These are phyloP conservation scores for Fraxinus quadrangulata DNA, from an alignment of 257 asterid species.

Conservation along the genomic window DNA sequence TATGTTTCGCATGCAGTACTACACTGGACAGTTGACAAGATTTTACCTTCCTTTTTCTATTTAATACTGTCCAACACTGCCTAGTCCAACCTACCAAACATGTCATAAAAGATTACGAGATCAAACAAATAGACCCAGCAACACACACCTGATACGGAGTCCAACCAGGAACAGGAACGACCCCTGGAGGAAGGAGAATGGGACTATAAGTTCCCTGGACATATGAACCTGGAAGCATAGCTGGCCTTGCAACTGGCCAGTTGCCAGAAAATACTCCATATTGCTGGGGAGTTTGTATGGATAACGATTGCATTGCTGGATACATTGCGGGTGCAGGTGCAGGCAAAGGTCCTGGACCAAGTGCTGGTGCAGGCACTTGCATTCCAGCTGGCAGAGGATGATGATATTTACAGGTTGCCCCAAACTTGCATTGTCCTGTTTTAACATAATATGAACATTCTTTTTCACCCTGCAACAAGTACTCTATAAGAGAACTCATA, in stretches of 20 bases:
- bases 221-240: conserved; percentile 73
- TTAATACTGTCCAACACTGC: neutral
- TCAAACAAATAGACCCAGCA: conserved; percentile 24
- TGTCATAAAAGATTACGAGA: neutral
- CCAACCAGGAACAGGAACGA: conserved; percentile 86
- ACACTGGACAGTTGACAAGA: neutral
- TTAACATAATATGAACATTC: conserved; percentile 84
- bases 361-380: conserved; percentile 48
- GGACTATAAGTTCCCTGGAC: conserved; percentile 80
- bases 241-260: conserved; percentile 80
- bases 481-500: conserved; percentile 29
- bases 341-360: conserved; percentile 55
- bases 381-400: conserved; percentile 90
- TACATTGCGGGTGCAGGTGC: conserved; percentile 47
- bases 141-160: conserved; percentile 73
- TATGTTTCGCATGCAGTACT: neutral
- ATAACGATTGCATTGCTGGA: conserved; percentile 54
- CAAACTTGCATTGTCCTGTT: conserved; percentile 94
- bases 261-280: conserved; percentile 78
- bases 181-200: conserved; percentile 71
- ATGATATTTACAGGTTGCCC: conserved; percentile 89
- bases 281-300: conserved; percentile 80
- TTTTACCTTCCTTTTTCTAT: neutral
- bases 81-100: neutral
- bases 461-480: conserved; percentile 78